Evolutionary conservation across 768 basidiomycete genomes (phyloP).

Genomic region (Russula sp.): DNA sequence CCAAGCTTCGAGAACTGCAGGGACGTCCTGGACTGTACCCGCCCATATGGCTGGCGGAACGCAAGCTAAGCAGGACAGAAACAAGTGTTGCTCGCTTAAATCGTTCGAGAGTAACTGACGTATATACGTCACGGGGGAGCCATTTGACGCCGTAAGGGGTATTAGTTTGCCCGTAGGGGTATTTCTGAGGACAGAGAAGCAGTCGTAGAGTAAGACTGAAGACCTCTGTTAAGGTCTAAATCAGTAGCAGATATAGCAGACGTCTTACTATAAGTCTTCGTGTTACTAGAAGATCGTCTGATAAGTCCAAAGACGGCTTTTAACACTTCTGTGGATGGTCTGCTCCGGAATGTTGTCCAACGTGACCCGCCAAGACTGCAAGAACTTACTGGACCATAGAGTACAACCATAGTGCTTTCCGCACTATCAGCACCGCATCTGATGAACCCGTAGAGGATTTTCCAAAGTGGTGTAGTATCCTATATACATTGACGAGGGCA

Average conservation of each 20-base stretch:
- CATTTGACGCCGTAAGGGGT: conserved; percentile 3
- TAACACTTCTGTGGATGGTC: conserved; percentile 15
- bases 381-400: conserved; percentile 10
- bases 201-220: conserved; percentile 12
- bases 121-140: conserved; percentile 37
- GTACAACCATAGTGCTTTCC: conserved; percentile 14
- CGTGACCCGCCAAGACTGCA: not conserved
- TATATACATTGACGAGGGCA: not conserved
- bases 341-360: not conserved
- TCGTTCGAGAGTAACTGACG: conserved; percentile 53
- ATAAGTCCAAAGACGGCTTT: conserved; percentile 10
- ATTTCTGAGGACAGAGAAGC: conserved; percentile 15
- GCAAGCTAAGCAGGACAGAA: conserved; percentile 55
- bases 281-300: conserved; percentile 5
- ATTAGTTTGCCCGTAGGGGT: conserved; percentile 7
- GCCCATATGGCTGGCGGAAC: conserved; percentile 61
- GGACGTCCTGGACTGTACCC: conserved; percentile 44
- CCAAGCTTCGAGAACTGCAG: conserved; percentile 54
- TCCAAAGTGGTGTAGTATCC: not conserved
- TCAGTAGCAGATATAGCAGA: not conserved
- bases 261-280: conserved; percentile 7
- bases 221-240: not conserved
- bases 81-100: conserved; percentile 56
- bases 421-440: conserved; percentile 4
- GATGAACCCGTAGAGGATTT: conserved; percentile 1